Conservation (phyloP, 768 basidiomycete species). For the Jaapia argillacea region DNA sequence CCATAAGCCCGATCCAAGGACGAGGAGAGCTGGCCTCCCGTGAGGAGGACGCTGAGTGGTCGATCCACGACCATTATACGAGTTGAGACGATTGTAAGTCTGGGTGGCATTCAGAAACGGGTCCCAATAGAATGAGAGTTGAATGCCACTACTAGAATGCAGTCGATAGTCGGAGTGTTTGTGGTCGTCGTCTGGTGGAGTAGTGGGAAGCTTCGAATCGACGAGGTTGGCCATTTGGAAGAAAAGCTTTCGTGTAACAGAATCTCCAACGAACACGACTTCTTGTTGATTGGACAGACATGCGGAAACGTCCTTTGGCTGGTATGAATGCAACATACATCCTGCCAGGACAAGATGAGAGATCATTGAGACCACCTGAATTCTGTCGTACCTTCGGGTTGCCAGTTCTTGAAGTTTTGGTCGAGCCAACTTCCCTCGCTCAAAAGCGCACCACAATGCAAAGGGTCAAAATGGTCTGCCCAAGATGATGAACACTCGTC, state of each 20-base stretch:
- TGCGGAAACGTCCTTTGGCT: conserved; percentile 35
- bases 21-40: conserved; percentile 56
- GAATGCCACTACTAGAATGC: conserved; percentile 31
- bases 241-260: conserved; percentile 70
- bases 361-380: conserved; percentile 4
- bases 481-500: neutral
- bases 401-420: conserved; percentile 59
- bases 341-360: conserved; percentile 32
- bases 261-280: conserved; percentile 79
- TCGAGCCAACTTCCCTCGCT: conserved; percentile 77
- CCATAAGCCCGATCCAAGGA: conserved; percentile 85
- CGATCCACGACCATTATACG: neutral
- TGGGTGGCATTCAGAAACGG: conserved; percentile 73
- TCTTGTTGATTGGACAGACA: conserved; percentile 47
- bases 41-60: conserved; percentile 8
- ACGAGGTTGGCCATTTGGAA: conserved; percentile 59
- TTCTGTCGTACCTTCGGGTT: conserved; percentile 61
- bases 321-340: conserved; percentile 70
- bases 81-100: conserved; percentile 18
- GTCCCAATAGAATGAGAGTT: conserved; percentile 71
- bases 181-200: conserved; percentile 40
- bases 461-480: conserved; percentile 62
- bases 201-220: conserved; percentile 44
- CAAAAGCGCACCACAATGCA: conserved; percentile 63
- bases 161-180: conserved; percentile 64